These are phyloP conservation scores for Schizophyllum amplum DNA, from an alignment of 1,284 basidiomycete genomes.

Conservation along the genomic window DNA sequence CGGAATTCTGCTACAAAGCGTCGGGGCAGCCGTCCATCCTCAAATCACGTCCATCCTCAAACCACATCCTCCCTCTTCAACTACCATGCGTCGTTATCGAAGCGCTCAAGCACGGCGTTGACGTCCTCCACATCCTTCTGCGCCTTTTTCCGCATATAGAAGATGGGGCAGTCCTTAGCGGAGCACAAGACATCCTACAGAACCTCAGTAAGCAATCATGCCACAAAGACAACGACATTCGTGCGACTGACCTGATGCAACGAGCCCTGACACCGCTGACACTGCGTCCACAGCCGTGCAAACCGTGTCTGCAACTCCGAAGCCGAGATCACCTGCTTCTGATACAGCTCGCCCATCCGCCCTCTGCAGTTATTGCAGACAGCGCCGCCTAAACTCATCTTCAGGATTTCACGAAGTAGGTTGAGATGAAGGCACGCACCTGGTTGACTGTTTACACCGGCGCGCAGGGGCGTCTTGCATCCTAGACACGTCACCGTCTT, in stretches of 20 bases:
- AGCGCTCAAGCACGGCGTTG: conserved; percentile 70
- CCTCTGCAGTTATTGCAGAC: conserved; percentile 90
- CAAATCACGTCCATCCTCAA: too few relatives aligned
- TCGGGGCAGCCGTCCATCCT: too few relatives aligned
- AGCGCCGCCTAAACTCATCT: too few relatives aligned
- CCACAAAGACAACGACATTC: conserved; percentile 1
- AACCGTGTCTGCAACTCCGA: conserved; percentile 85
- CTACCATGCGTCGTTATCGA: conserved; percentile 66
- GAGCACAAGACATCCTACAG: conserved; percentile 89
- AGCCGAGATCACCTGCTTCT: conserved; percentile 74
- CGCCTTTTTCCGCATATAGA: conserved; percentile 94
- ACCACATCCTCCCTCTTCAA: too few relatives aligned
- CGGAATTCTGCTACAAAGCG: too few relatives aligned
- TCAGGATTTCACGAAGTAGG: too few relatives aligned
- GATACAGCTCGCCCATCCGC: conserved; percentile 80
- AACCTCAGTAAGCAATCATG: neutral
- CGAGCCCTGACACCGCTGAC: conserved; percentile 93
- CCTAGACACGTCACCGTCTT: conserved; percentile 90
- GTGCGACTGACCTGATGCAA: conserved; percentile 85
- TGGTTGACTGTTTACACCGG: conserved; percentile 54
- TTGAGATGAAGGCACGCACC: too few relatives aligned
- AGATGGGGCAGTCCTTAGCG: conserved; percentile 96
- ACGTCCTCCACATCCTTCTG: conserved; percentile 93
- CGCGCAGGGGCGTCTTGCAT: conserved; percentile 80
- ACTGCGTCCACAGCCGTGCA: conserved; percentile 93